Base-by-base conservation (phyloP, 2,329 filamentous ascomycete species). In the Gyromitra esculenta region DNA sequence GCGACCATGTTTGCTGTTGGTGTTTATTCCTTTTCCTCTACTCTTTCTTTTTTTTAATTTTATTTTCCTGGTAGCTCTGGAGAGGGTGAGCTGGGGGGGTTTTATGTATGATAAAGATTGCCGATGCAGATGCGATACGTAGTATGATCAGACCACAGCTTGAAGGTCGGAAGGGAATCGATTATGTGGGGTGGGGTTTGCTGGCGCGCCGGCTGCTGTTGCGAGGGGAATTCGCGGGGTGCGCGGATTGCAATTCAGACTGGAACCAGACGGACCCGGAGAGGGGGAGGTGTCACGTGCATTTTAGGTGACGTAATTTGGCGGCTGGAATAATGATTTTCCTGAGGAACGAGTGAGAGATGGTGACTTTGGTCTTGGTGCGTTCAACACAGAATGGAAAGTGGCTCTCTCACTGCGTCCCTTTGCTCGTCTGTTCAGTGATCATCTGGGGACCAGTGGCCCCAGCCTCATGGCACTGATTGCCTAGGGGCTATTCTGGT, bases 1-100 rank as follows among this genome's bases (percentile, higher is more conserved):
- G 92, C 90, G 8, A 70, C 63, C 78, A 79, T 79, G 31, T 63
- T 69, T 63, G 31, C 48, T 60, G 39, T 8, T 21, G 62, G 7
- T 18, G 41, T 48, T 37, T 57, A 7, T 18, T 21, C 9, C 11
- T 52, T 25, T 54, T 21, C 21, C 9, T 54, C 25, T 21, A 13
- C 7, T 43, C n/a, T 59, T 60, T 31, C 25, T 3, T 69, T 37
- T 5, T 15, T 15, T 54, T 60, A 3, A 48, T 41, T 41, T 37
- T 59, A 59, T 39, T 59, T 45, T 63, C 21, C 25, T 21, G 6
- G 52, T 57, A 57, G 31, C 39, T 54, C 39, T 54, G 5, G n/a
- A 48, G 50, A 18, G 15, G 50, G 56, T 11, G 4, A 48, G 43
- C 52, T 21, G 52, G 39, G 63, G 21, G 37, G 2, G 2, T 31